phyloP scores from a whole-genome alignment of 371 early-diverging fungal genomes.

The Zychaea mexicana region DNA sequence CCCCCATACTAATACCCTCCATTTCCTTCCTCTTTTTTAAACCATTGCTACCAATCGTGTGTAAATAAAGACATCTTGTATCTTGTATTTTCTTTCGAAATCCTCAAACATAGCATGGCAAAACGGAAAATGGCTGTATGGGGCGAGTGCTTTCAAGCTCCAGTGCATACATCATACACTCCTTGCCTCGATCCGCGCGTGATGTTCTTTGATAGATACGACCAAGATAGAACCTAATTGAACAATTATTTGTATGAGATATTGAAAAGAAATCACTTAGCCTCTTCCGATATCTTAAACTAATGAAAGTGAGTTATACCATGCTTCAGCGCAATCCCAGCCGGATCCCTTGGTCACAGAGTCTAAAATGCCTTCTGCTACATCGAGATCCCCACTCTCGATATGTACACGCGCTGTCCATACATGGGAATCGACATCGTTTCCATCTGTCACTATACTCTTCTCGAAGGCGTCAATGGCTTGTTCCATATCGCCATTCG shows the following conservation, averaged over 20 bases:
- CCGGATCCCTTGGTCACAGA: slow-evolving; percentile 56
- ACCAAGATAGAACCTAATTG: slow-evolving; percentile 56
- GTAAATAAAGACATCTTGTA: neutral
- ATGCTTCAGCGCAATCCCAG: slow-evolving; percentile 69
- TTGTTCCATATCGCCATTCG: slow-evolving; percentile 41
- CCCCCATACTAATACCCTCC: neutral
- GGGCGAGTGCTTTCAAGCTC: slow-evolving; percentile 71
- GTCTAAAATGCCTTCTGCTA: slow-evolving; percentile 62
- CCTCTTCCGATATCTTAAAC: neutral
- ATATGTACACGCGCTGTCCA: slow-evolving; percentile 51
- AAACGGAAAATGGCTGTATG: slow-evolving; percentile 58
- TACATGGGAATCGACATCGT: slow-evolving; percentile 45
- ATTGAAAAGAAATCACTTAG: neutral
- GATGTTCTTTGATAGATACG: slow-evolving; percentile 56
- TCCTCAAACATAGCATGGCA: slow-evolving; percentile 37
- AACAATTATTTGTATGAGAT: neutral
- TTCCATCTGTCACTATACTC: slow-evolving; percentile 49
- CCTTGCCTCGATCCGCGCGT: slow-evolving; percentile 59
- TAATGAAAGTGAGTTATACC: slow-evolving; percentile 36
- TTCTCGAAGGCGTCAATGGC: slow-evolving; percentile 59
- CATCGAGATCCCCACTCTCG: slow-evolving; percentile 40
- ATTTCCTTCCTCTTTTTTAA: neutral
- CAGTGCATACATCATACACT: slow-evolving; percentile 71
- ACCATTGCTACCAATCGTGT: neutral
- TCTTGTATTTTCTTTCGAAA: neutral